Conservation (phyloP, 2,329 filamentous ascomycete species). For the Lithohypha guttulata region DNA sequence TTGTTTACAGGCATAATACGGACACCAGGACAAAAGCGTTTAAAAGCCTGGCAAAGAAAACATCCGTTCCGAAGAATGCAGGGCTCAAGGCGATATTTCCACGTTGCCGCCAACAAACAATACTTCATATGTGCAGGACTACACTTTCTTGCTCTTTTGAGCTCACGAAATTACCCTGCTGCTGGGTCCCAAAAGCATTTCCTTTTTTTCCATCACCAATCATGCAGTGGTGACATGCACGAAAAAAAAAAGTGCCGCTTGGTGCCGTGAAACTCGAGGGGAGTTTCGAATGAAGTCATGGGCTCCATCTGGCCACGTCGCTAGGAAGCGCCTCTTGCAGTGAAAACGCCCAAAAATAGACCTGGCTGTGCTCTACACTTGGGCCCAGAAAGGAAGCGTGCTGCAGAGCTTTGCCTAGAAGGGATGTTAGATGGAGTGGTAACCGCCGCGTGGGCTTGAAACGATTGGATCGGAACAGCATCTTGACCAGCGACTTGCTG, state of each 20-base stretch:
- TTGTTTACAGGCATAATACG: constrained; percentile 5
- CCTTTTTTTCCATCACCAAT: too few species aligned
- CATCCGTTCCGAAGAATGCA: background rate
- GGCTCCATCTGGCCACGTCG: background rate
- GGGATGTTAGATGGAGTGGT: background rate
- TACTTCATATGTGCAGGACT: too few species aligned
- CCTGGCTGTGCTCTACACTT: background rate
- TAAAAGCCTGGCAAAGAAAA: constrained; percentile 5
- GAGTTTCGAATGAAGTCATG: constrained; percentile 9
- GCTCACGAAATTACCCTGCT: too few species aligned
- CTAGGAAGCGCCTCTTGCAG: background rate
- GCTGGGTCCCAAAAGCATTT: too few species aligned
- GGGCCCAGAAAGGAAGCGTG: background rate
- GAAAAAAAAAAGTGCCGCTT: background rate
- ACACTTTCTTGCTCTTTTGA: too few species aligned
- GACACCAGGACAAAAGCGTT: constrained; percentile 6
- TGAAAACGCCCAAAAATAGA: constrained; percentile 8
- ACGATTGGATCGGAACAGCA: constrained; percentile 3
- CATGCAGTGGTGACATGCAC: background rate
- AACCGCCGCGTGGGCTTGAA: background rate
- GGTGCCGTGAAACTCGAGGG: background rate
- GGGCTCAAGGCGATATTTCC: too few species aligned
- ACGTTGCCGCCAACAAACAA: too few species aligned
- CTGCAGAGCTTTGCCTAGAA: constrained; percentile 4
- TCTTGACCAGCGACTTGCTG: background rate